These are phyloP conservation scores for Apophysomyces variabilis DNA, from an alignment of 371 early-diverging fungal genomes.

Conservation along the genomic window DNA sequence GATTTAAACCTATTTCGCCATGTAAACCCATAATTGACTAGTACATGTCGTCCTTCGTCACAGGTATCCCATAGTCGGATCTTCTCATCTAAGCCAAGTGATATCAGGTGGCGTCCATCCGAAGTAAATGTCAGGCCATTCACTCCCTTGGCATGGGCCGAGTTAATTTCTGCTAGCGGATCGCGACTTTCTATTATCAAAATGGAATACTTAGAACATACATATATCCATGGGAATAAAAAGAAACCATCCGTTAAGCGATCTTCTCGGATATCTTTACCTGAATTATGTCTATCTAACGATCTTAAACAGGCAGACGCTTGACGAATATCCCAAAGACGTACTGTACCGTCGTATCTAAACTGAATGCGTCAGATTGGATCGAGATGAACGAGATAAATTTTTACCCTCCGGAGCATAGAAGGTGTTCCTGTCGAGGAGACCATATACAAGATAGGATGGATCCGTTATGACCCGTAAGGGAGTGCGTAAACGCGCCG, in stretches of 20 bases:
- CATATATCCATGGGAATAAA: neutral
- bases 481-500: conserved; percentile 76
- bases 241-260: neutral
- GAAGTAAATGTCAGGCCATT: conserved; percentile 72
- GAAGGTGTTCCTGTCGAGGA: conserved; percentile 70
- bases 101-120: conserved; percentile 66
- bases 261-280: conserved; percentile 21
- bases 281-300: conserved; percentile 64
- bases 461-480: conserved; percentile 76
- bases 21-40: conserved; percentile 68
- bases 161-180: conserved; percentile 54
- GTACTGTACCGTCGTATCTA: conserved; percentile 68
- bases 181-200: conserved; percentile 22
- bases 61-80: conserved; percentile 83
- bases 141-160: conserved; percentile 72
- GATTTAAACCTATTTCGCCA: conserved; percentile 58
- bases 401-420: conserved; percentile 82
- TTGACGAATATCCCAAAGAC: conserved; percentile 86
- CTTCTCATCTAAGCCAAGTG: conserved; percentile 75
- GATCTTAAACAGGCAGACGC: conserved; percentile 63
- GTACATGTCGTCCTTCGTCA: conserved; percentile 62
- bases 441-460: conserved; percentile 83
- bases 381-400: neutral
- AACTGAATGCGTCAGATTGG: neutral
- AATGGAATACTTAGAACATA: neutral